Percentiles rank a stretch among this genome's conserved stretches.
phyloP scores from a whole-genome alignment of 2,329 filamentous ascomycete genomes.

The Lecanosticta acicola region DNA sequence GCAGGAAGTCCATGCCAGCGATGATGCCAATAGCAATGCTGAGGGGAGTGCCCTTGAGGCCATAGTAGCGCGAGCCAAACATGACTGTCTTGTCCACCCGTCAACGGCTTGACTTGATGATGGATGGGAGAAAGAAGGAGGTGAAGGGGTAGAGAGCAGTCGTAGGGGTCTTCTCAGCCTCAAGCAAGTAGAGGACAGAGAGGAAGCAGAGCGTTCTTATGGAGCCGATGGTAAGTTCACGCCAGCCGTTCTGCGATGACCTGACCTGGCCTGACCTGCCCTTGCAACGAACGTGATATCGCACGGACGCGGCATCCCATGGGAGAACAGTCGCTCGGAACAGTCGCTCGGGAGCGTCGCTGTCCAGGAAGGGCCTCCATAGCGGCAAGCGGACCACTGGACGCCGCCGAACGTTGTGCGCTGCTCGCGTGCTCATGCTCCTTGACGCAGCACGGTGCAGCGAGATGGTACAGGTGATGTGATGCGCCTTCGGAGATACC shows the following conservation, averaged over 20 bases:
- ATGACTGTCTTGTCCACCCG: constrained; percentile 1
- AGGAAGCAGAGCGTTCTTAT: constrained; percentile 2
- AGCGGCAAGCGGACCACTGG: no score
- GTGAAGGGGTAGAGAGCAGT: no score
- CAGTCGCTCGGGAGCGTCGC: no score
- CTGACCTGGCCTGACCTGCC: no score
- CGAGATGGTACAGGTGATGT: no score
- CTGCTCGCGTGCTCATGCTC: constrained; percentile 1
- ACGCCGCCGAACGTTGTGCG: no score
- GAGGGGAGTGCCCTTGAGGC: constrained; percentile 38
- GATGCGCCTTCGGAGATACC: no score
- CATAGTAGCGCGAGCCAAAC: constrained; percentile 30
- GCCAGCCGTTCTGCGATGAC: constrained; percentile 8
- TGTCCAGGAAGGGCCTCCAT: no score
- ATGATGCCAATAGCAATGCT: constrained; percentile 40
- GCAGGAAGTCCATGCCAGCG: constrained; percentile 38
- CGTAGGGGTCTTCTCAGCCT: no score
- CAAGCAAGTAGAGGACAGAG: not conserved
- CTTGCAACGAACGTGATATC: no score
- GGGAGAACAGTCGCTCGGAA: not conserved
- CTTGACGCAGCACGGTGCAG: no score
- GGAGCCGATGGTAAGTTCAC: constrained; percentile 3
- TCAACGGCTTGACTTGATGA: not conserved
- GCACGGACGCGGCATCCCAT: not conserved
- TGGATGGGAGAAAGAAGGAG: constrained; percentile 2